Evolutionary conservation across 2,329 filamentous ascomycete genomes (phyloP), one percentile per base, ranked within the genome.

Genomic region (Ceratocystis destructans): DNA sequence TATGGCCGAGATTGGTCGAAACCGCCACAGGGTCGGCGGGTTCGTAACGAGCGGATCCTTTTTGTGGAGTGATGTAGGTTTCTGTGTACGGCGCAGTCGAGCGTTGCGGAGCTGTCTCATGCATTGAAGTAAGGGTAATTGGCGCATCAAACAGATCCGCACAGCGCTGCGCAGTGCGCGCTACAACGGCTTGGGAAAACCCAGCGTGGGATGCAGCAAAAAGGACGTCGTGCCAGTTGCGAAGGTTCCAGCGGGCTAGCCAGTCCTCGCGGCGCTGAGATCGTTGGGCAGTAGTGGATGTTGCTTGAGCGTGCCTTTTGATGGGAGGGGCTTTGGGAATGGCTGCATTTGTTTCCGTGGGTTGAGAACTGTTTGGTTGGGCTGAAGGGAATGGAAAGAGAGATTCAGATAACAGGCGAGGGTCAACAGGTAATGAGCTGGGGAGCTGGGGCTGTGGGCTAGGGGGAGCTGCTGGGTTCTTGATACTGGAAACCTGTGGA

Each of bases 161-260:
- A 71, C 92, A 97, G 62, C 93, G 82, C 71, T 85, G 80, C 1
- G 87, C 82, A 0, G 90, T 83, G 37, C 89, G 83, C 64, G 85
- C 82, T 12, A 96, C 75, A 0, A 85, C 87, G 0, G 77, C 74
- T 0, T 79, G 74, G 1, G 87, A 78, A 75, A 91, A 92, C 0
- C 88, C 90, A 1, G 83, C 83, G 62, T 95, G 76, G 0, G 89
- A 82, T 2, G 93, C 93, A 0, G 90, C 80, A 0, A 89, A 89
- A 33, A 96, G 76, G 1, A 96, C 82, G 70, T 96, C 89, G 70
- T 85, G 88, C 93, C 93, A 97, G 76, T 95, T 88, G 25, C 88
- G 82, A 12, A 84, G 76, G 15, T 74, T 79, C 73, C 74, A 79
- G 57, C 73, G 71, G 1, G 71, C 69, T 2, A 74, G 71, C 65